A percentile compares a stretch with the other conserved stretches of the same genome.
Evolutionary conservation across 2,329 filamentous ascomycete genomes (phyloP).

Genomic region (Colletotrichum limetticola): DNA sequence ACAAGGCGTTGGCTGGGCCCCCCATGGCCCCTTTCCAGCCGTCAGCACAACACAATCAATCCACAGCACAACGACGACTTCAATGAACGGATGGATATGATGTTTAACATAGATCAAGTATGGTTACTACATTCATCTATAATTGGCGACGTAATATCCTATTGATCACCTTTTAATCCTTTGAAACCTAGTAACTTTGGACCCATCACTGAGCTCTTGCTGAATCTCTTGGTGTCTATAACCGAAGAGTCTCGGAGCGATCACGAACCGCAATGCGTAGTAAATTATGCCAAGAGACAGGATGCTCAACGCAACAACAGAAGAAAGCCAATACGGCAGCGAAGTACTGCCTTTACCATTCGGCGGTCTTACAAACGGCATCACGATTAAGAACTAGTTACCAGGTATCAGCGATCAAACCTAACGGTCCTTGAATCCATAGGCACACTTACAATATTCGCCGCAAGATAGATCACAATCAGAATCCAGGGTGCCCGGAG

Average conservation of each 20-base stretch:
- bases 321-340: conserved; percentile 29
- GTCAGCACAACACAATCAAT: not conserved
- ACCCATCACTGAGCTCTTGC: conserved; percentile 30
- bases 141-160: not conserved
- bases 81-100: not conserved
- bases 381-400: conserved; percentile 22
- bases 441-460: conserved; percentile 2
- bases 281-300: conserved; percentile 23
- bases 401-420: not conserved
- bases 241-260: conserved; percentile 7
- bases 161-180: conserved; percentile 6
- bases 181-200: conserved; percentile 23
- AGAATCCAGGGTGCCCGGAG: conserved; percentile 36
- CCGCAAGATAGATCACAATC: conserved; percentile 27
- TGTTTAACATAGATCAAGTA: not conserved
- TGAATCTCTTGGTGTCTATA: conserved; percentile 19
- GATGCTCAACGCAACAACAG: conserved; percentile 21
- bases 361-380: conserved; percentile 26
- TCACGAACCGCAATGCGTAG: conserved; percentile 10
- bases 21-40: not conserved
- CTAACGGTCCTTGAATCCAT: not conserved
- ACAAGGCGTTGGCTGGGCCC: not conserved
- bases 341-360: conserved; percentile 30
- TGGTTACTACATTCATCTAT: not conserved
- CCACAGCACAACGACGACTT: not conserved